A percentile compares a stretch with the other conserved stretches of the same genome.
phyloP scores from a whole-genome alignment of 768 basidiomycete species.

The Trametes maxima region DNA sequence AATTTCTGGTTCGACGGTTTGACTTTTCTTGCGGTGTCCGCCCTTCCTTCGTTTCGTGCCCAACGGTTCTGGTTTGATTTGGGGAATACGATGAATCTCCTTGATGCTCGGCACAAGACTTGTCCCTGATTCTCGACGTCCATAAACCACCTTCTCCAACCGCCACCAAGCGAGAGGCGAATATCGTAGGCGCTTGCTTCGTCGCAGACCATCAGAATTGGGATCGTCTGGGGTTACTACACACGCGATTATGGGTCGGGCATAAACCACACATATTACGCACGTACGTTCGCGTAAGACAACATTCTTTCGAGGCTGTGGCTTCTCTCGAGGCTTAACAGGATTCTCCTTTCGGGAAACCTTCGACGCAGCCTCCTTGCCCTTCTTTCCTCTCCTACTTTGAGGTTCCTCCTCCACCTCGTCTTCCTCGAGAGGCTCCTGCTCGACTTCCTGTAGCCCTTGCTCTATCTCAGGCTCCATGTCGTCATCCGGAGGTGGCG shows the following conservation, averaged over 20 bases:
- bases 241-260: not conserved
- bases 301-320: slow-evolving; percentile 21
- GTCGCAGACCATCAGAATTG: slow-evolving; percentile 56
- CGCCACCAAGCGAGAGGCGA: slow-evolving; percentile 90
- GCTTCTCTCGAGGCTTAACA: slow-evolving; percentile 20
- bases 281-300: slow-evolving; percentile 31
- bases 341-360: slow-evolving; percentile 39
- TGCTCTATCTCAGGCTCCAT: slow-evolving; percentile 47
- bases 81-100: slow-evolving; percentile 60
- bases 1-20: slow-evolving; percentile 48
- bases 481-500: slow-evolving; percentile 29
- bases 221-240: slow-evolving; percentile 32
- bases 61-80: slow-evolving; percentile 52
- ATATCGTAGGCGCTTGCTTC: slow-evolving; percentile 68
- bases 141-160: slow-evolving; percentile 87
- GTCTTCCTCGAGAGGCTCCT: slow-evolving; percentile 33
- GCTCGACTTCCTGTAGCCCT: slow-evolving; percentile 35
- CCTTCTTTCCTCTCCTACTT: slow-evolving; percentile 24
- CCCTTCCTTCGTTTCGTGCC: slow-evolving; percentile 41
- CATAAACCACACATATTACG: not conserved
- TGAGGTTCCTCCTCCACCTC: slow-evolving; percentile 24
- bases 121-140: slow-evolving; percentile 53
- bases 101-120: slow-evolving; percentile 67
- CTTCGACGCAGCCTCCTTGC: slow-evolving; percentile 29
- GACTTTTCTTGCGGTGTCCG: slow-evolving; percentile 41